Percentiles rank a stretch among this genome's conserved stretches.
These are phyloP conservation scores for Wakefieldia striispora DNA, from an alignment of 768 basidiomycete species.

Conservation along the genomic window DNA sequence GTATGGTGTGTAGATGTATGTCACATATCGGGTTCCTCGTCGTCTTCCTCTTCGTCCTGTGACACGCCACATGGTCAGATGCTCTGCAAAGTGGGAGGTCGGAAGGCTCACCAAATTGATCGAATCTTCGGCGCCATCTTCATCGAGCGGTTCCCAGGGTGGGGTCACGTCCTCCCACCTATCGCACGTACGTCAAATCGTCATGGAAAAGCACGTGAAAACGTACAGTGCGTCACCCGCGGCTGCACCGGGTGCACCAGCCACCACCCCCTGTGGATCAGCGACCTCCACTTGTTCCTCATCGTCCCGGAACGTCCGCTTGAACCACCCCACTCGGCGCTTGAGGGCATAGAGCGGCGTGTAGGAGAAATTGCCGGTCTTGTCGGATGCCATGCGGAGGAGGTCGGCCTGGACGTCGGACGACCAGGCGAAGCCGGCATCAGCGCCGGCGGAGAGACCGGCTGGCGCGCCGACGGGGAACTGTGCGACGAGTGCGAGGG, in stretches of 20 bases:
- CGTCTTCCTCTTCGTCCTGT: background rate
- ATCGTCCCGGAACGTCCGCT: conserved; percentile 10
- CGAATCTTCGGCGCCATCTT: conserved; percentile 25
- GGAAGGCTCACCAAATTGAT: conserved; percentile 8
- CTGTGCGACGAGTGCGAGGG: conserved; percentile 19
- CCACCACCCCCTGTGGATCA: no score
- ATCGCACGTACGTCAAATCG: no score
- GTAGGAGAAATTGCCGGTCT: conserved; percentile 18
- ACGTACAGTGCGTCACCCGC: conserved; percentile 21
- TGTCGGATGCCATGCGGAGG: conserved; percentile 24
- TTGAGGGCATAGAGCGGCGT: conserved; percentile 30
- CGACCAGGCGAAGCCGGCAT: conserved; percentile 20
- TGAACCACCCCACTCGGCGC: background rate
- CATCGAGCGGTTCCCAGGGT: conserved; percentile 26
- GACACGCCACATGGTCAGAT: background rate
- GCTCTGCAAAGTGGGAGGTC: no score
- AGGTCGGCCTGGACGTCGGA: conserved; percentile 17
- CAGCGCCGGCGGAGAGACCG: conserved; percentile 14
- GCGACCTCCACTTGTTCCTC: background rate
- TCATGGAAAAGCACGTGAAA: background rate
- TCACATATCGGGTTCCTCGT: background rate
- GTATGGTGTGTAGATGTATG: no score
- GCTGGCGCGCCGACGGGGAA: conserved; percentile 8
- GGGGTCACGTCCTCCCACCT: conserved; percentile 21
- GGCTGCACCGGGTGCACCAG: no score